Percentiles rank a stretch among this genome's conserved stretches.
phyloP scores from a whole-genome alignment of 495 filamentous ascomycete genomes.

The Penicillium arizonense region DNA sequence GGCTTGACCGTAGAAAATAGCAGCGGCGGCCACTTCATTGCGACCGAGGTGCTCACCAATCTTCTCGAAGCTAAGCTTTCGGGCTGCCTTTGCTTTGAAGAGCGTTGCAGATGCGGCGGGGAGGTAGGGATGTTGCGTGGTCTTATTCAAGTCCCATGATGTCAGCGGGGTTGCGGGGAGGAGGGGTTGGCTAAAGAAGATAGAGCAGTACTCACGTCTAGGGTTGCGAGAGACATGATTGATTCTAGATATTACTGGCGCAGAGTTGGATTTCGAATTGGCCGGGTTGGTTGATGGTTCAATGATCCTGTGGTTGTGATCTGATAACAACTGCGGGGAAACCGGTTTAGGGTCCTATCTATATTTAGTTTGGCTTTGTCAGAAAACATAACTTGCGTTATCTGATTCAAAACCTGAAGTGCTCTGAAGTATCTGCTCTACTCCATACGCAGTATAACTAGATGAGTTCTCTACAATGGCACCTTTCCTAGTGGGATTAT shows the following conservation, averaged over 20 bases:
- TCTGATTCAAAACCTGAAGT: too few species aligned
- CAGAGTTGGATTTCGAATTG: neutral
- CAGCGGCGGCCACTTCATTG: conserved; percentile 86
- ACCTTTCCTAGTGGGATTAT: too few species aligned
- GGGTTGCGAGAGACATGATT: conserved; percentile 42
- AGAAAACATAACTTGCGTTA: too few species aligned
- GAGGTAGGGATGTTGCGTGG: conserved; percentile 50
- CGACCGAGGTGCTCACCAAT: conserved; percentile 77
- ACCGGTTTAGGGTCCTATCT: neutral
- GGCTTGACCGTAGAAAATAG: conserved; percentile 93
- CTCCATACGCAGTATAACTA: too few species aligned
- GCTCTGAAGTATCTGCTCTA: too few species aligned
- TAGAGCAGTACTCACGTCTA: conserved; percentile 30
- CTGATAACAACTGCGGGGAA: conserved; percentile 3
- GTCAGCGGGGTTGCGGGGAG: conserved; percentile 3
- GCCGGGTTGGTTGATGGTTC: neutral
- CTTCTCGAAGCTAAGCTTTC: conserved; percentile 74
- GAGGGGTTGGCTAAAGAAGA: neutral
- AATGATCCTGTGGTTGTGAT: neutral
- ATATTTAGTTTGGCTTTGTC: too few species aligned
- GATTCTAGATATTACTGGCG: neutral
- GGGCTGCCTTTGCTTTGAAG: conserved; percentile 78
- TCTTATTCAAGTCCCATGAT: conserved; percentile 15
- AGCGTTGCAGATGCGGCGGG: conserved; percentile 71
- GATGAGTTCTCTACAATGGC: too few species aligned